Percentiles rank a stretch among this genome's conserved stretches.
These are phyloP conservation scores for Neofusicoccum umdonicola DNA, from an alignment of 2,329 filamentous ascomycete species.

Conservation along the genomic window DNA sequence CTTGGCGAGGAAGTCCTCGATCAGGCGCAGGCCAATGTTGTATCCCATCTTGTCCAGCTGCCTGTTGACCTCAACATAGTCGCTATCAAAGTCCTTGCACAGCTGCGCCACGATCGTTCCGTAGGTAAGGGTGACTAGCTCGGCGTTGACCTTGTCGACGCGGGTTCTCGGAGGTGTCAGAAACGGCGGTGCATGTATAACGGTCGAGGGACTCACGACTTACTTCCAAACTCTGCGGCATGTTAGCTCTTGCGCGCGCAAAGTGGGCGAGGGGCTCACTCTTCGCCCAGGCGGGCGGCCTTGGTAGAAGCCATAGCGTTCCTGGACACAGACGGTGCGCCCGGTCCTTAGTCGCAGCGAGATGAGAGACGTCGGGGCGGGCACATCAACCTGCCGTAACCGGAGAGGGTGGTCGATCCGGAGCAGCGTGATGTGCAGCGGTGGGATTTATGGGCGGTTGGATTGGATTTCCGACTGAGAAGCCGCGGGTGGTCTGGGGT, in stretches of 20 bases:
- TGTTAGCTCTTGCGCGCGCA: constrained; percentile 31
- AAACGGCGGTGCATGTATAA: background rate
- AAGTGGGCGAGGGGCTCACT: constrained; percentile 53
- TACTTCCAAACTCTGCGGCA: constrained; percentile 83
- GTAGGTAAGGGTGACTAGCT: constrained; percentile 95
- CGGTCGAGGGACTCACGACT: constrained; percentile 40
- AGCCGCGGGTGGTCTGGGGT: background rate
- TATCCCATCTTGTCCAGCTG: constrained; percentile 99
- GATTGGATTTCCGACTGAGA: background rate
- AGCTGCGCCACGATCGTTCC: constrained; percentile 95
- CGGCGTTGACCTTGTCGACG: constrained; percentile 96
- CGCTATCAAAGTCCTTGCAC: constrained; percentile 91
- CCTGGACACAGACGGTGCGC: constrained; percentile 12
- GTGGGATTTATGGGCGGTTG: background rate
- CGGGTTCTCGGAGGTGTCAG: constrained; percentile 63
- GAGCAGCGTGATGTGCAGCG: background rate
- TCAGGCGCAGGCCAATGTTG: constrained; percentile 92
- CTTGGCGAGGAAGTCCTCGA: constrained; percentile 97
- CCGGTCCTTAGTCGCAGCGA: constrained; percentile 16
- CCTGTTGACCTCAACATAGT: constrained; percentile 94
- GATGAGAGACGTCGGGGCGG: background rate
- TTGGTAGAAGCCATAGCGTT: constrained; percentile 57
- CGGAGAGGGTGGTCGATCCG: constrained; percentile 3
- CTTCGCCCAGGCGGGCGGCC: constrained; percentile 69
- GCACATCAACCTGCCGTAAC: constrained; percentile 14